Conservation (phyloP, 805 yeast species). For the Lipomyces japonicus region DNA sequence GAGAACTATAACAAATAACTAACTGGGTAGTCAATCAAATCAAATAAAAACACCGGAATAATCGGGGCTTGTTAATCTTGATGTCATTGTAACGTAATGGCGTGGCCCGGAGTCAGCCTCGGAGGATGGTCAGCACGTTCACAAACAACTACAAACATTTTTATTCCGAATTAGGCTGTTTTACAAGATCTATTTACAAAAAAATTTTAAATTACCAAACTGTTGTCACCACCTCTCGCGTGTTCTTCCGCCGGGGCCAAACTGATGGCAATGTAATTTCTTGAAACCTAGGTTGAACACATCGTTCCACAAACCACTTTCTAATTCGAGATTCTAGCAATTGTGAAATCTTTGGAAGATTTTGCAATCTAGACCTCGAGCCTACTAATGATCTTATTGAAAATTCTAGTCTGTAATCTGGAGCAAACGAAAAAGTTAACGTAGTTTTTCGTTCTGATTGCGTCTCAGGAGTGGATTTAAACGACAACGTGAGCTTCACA, state of each 20-base stretch:
- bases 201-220: not conserved
- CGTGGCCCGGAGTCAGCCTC: too few species aligned
- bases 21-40: too few species aligned
- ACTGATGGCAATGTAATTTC: constrained; percentile 77
- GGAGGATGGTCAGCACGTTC: not conserved
- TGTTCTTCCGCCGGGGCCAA: constrained; percentile 49
- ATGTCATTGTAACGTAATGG: too few species aligned
- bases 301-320: constrained; percentile 86
- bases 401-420: constrained; percentile 86
- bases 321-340: constrained; percentile 77
- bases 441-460: constrained; percentile 46
- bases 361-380: constrained; percentile 83
- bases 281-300: constrained; percentile 91
- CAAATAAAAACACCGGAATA: too few species aligned
- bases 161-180: too few species aligned
- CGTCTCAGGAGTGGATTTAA: constrained; percentile 36
- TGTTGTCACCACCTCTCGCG: constrained; percentile 25
- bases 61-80: too few species aligned
- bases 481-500: constrained; percentile 58
- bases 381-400: constrained; percentile 87
- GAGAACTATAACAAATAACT: too few species aligned
- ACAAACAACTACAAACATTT: too few species aligned
- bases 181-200: not conserved
- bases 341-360: constrained; percentile 86
- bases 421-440: constrained; percentile 82